phyloP scores from a whole-genome alignment of 176 grass and related monocot species.

The Aegilops longissima region DNA sequence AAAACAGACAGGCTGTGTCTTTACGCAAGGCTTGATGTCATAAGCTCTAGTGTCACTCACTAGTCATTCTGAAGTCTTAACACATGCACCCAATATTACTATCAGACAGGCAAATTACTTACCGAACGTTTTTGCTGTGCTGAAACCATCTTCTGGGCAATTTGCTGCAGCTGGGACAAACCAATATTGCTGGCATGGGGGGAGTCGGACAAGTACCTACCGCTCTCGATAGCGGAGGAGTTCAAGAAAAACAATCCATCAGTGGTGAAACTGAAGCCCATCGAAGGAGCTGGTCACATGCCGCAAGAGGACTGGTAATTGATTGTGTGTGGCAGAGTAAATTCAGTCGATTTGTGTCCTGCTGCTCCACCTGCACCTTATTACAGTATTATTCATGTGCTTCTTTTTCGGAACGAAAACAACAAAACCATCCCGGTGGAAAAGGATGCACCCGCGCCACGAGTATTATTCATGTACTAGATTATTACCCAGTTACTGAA shows the following conservation, averaged over 20 bases:
- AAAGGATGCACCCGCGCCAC: too few relatives aligned
- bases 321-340: not conserved
- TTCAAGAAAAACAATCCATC: conserved; percentile 68
- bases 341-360: not conserved
- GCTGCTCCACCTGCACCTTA: not conserved
- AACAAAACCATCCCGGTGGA: too few relatives aligned
- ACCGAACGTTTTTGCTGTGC: not conserved
- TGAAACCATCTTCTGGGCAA: not conserved
- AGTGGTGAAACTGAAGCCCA: conserved; percentile 58
- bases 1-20: not conserved
- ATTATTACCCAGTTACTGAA: not conserved
- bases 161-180: conserved; percentile 72
- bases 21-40: not conserved
- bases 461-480: not conserved
- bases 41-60: not conserved
- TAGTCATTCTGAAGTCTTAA: conserved; percentile 9
- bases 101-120: conserved; percentile 7
- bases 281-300: conserved; percentile 97
- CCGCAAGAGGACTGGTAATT: conserved; percentile 93
- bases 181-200: conserved; percentile 85
- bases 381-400: not conserved
- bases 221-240: conserved; percentile 73
- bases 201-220: conserved; percentile 80
- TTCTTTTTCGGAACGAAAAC: too few relatives aligned
- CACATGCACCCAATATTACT: not conserved